Evolutionary conservation across 148 eudicot genomes (phyloP), one percentile per base, ranked within the genome.

Genomic region (Camellia japonica): DNA sequence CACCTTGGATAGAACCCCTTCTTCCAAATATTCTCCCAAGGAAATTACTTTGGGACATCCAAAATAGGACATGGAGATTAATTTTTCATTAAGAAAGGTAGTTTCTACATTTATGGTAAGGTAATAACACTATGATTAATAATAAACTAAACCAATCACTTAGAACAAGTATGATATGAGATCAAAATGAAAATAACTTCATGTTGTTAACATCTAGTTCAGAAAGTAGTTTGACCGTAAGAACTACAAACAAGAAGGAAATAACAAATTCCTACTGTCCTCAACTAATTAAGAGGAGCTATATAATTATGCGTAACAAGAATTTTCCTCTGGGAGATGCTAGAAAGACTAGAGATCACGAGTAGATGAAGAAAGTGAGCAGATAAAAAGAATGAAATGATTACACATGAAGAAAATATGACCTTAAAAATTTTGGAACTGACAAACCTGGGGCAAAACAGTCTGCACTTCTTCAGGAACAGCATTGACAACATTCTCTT

Each of bases 381-480:
- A 9, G 79, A 43, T 44, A 19, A 1, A 11, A 6, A 64, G 38
- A 19, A 44, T 14, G 18, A 19, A 46, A 63, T 47, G 69, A 61
- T 18, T 23, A 0, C 5, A 7, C 49, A 14, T 77, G 68, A 75
- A 42, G 38, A 3, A 47, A 5, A 44, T 44, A 7, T 63, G 7
- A 54, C 4, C 44, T 51, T 61, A 55, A 71, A 18, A 42, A 71
- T 47, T 47, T 52, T 52, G 49, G 43, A 78, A 73, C 12, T 15
- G 55, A 81, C 93, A 80, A 75, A 96, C 99, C 99, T 94, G 99
- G 60, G 97, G 99, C 81, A 97, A 86, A 43, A 94, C 87, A 56
- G 89, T 89, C 83, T 94, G 91, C 83, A 97, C 88, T 83, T 94
- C 99, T 86, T 90, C 94, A 77, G 98, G 99, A 79, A 93, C 97